These are phyloP conservation scores for Lipomyces chichibuensis DNA, from an alignment of 805 yeast genomes.

Conservation along the genomic window DNA sequence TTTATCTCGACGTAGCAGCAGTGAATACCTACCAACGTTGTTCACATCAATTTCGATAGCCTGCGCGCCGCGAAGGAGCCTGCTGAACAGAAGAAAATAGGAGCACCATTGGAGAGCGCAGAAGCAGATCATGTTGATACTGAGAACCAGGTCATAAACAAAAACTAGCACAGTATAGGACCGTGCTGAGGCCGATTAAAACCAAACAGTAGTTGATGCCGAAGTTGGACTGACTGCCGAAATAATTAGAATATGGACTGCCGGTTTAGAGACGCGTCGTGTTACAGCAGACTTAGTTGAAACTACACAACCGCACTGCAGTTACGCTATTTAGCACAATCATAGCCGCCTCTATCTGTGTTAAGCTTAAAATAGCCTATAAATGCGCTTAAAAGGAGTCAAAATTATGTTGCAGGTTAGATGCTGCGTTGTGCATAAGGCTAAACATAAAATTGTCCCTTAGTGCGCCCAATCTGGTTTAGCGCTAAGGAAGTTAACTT, in stretches of 20 bases:
- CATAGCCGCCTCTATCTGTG: neutral
- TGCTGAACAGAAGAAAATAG: slow-evolving; percentile 1
- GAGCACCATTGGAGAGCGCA: neutral
- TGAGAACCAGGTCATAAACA: neutral
- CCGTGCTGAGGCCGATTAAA: neutral
- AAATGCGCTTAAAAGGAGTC: neutral
- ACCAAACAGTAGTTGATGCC: neutral
- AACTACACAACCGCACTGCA: neutral
- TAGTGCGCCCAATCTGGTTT: neutral
- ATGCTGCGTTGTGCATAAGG: neutral
- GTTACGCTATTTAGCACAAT: no score
- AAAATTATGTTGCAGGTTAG: neutral
- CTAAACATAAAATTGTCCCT: neutral
- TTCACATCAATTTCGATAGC: slow-evolving; percentile 24
- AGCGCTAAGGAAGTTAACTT: neutral
- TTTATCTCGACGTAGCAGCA: neutral
- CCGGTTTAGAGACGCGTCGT: neutral
- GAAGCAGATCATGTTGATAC: neutral
- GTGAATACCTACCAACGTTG: slow-evolving; percentile 11
- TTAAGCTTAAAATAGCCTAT: neutral
- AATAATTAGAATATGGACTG: neutral
- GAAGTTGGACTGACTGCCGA: neutral
- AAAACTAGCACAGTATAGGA: neutral
- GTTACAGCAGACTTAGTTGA: neutral
- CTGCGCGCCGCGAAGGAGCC: neutral